Percentiles rank a stretch among this genome's conserved stretches.
Evolutionary conservation across 352 stramenopile species (phyloP).

Genomic region (Phytophthora quininea): DNA sequence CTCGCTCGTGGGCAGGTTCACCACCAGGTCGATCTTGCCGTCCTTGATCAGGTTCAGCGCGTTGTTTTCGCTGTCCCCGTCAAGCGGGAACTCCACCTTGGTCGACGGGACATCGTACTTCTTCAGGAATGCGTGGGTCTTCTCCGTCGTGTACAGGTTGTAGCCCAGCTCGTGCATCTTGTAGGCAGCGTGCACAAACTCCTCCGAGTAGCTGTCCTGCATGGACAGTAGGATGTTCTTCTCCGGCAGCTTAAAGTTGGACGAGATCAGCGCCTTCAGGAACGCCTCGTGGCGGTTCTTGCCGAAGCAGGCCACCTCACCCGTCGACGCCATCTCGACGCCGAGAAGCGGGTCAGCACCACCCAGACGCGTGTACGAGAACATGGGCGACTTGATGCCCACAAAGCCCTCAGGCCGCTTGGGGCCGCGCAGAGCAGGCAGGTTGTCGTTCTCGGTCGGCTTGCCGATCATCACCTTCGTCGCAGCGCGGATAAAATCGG

Average conservation of each 20-base stretch:
- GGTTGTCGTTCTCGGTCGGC: conserved; percentile 90
- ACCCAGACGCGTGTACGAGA: conserved; percentile 96
- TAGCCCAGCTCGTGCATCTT: conserved; percentile 96
- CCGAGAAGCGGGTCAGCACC: conserved; percentile 95
- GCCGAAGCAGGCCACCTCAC: conserved; percentile 98
- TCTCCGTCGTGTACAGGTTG: conserved; percentile 94
- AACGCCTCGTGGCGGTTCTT: conserved; percentile 97
- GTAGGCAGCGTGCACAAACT: conserved; percentile 96
- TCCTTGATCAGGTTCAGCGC: conserved; percentile 93
- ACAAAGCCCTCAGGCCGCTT: conserved; percentile 96
- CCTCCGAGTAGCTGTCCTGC: conserved; percentile 94
- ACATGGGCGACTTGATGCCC: conserved; percentile 93
- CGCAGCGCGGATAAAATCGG: conserved; percentile 99
- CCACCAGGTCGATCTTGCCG: conserved; percentile 94
- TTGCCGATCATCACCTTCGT: conserved; percentile 95
- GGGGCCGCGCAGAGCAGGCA: conserved; percentile 96
- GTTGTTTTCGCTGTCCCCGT: conserved; percentile 72
- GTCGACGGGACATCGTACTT: conserved; percentile 90
- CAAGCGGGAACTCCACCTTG: conserved; percentile 82
- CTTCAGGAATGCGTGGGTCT: conserved; percentile 90
- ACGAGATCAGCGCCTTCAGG: conserved; percentile 90
- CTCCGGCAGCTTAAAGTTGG: conserved; percentile 85
- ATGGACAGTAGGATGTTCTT: conserved; percentile 93
- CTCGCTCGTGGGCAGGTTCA: conserved; percentile 92
- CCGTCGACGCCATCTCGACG: conserved; percentile 98